Evolutionary conservation across 1,139 yeast species (phyloP), one percentile per base, ranked within the genome.

Genomic region (Lodderomyces elongisporus): DNA sequence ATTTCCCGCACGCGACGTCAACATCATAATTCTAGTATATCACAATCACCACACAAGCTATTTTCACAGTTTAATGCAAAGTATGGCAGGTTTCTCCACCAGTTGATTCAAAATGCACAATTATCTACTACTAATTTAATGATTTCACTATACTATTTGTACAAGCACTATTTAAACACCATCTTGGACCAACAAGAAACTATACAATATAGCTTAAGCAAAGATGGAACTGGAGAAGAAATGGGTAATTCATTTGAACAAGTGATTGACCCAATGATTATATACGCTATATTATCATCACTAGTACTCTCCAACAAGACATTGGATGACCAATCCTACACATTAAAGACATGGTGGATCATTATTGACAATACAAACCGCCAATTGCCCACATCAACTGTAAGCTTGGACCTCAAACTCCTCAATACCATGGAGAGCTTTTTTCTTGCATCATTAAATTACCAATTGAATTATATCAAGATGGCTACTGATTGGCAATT

Each of bases 251-350:
- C 12, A 9, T 7, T 18, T 7, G 22, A 18, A 10, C 9, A 18
- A 10, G 7, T 18, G 5, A 18, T 20, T 3, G 30, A 28, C 14
- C 12, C 37, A 16, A 43, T 61, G 34, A 43, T 48, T 4, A 53
- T 52, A 25, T 59, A 62, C 41, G 34, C 59, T 25, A 48, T 64
- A 3, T 40, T 57, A 34, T 51, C 60, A 13, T 54, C 74, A 14
- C 53, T 72, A 31, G 56, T 73, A 34, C 49, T 73, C 14, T 56
- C 76, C 24, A 73, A 73, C 49, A 73, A 73, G 48, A 55, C 67
- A 12, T 60, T 55, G 38, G 75, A 73, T 47, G 79, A 73, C 44
- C 74, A 70, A 36, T 66, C 72, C 31, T 73, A 71, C 42, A 70
- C 77, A 1, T 54, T 71, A 41, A 71, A 71, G 42, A 73, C 78